phyloP scores from a whole-genome alignment of 1,139 yeast species.

The Yamadazyma siamensis region DNA sequence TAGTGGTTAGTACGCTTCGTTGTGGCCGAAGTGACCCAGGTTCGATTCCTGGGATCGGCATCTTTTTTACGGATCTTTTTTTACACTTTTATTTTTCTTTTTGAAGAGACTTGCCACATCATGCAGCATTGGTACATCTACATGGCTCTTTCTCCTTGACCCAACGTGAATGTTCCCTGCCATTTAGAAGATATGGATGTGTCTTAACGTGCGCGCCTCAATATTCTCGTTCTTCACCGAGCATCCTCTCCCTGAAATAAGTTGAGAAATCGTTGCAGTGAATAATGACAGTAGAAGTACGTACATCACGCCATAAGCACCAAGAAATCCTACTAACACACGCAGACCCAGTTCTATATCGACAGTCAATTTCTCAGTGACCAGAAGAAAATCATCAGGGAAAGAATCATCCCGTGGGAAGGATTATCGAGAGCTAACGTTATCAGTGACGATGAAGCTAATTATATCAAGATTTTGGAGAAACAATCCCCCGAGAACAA shows the following conservation, averaged over 20 bases:
- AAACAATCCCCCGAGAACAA: slow-evolving; percentile 43
- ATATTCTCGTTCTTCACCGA: slow-evolving; percentile 4
- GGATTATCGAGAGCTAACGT: slow-evolving; percentile 78
- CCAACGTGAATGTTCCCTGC: too few relatives aligned
- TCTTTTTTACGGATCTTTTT: too few relatives aligned
- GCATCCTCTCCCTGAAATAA: slow-evolving; percentile 7
- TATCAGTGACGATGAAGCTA: slow-evolving; percentile 64
- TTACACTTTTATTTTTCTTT: too few relatives aligned
- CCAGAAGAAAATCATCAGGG: slow-evolving; percentile 68
- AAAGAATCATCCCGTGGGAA: slow-evolving; percentile 90
- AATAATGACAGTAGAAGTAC: slow-evolving; percentile 9
- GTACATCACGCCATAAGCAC: slow-evolving; percentile 2
- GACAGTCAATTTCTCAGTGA: slow-evolving; percentile 74
- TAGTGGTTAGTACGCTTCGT: slow-evolving; percentile 46
- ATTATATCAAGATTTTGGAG: slow-evolving; percentile 62
- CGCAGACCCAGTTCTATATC: slow-evolving; percentile 14
- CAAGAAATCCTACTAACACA: slow-evolving; percentile 3
- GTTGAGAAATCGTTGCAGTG: too few relatives aligned
- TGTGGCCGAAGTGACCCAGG: slow-evolving; percentile 47
- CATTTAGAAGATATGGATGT: background rate
- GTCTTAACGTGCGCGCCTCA: background rate
- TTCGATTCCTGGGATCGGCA: slow-evolving; percentile 48
- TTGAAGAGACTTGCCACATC: too few relatives aligned
- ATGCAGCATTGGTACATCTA: too few relatives aligned
- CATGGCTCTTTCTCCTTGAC: too few relatives aligned